These are phyloP conservation scores for Pythium dissotocum DNA, from an alignment of 352 stramenopile genomes.

Conservation along the genomic window DNA sequence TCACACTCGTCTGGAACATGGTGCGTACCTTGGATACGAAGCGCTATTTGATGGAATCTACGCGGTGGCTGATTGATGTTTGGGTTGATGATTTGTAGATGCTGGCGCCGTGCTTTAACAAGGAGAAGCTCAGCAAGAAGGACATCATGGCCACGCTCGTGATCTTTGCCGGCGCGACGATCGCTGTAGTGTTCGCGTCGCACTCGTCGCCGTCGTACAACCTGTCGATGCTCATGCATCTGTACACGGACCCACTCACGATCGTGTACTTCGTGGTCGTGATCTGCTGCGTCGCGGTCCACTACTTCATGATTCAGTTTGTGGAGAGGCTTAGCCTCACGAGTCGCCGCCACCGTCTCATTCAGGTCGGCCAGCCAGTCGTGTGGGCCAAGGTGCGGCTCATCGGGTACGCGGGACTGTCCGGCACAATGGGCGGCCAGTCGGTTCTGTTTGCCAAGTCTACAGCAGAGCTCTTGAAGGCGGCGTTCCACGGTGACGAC, in stretches of 20 bases:
- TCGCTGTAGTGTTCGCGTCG: constrained; percentile 81
- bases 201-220: constrained; percentile 87
- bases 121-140: constrained; percentile 80
- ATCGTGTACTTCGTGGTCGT: constrained; percentile 64
- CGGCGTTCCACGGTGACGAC: constrained; percentile 61
- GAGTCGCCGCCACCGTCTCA: constrained; percentile 73
- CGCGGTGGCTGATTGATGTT: not conserved
- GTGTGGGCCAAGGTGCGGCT: constrained; percentile 71
- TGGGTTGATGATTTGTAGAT: constrained; percentile 37
- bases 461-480: constrained; percentile 72
- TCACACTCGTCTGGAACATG: constrained; percentile 94
- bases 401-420: constrained; percentile 63
- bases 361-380: constrained; percentile 61
- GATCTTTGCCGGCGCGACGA: constrained; percentile 81
- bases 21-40: constrained; percentile 27
- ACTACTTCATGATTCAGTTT: constrained; percentile 69
- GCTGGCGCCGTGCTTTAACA: constrained; percentile 85
- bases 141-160: constrained; percentile 81
- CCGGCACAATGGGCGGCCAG: constrained; percentile 78
- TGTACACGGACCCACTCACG: constrained; percentile 78
- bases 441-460: constrained; percentile 89
- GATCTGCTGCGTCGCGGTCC: constrained; percentile 46
- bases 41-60: not conserved
- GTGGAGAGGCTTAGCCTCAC: constrained; percentile 69
- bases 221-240: constrained; percentile 68